A percentile compares a stretch with the other conserved stretches of the same genome.
Evolutionary conservation across 164 flowering plant genomes (phyloP).

Genomic region (Macadamia integrifolia): DNA sequence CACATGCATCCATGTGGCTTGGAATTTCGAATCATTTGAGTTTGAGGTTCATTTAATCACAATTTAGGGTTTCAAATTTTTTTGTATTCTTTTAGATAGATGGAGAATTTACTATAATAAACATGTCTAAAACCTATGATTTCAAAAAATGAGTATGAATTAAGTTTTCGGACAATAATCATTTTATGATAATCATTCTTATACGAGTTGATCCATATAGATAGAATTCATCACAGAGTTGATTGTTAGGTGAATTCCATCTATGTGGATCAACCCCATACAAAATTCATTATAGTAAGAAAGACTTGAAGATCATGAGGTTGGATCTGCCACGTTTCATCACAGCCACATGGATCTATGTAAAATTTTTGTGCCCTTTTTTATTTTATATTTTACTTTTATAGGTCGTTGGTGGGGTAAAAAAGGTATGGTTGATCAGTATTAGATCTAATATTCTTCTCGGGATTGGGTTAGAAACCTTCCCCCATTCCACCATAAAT

Average conservation of each 20-base stretch:
- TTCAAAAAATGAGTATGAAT: too few relatives aligned
- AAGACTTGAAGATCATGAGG: background rate
- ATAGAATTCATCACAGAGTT: too few relatives aligned
- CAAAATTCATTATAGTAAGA: too few relatives aligned
- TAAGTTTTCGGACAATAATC: too few relatives aligned
- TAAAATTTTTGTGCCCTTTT: background rate
- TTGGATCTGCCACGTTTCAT: constrained; percentile 15
- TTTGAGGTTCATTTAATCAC: constrained; percentile 5
- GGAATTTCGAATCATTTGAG: background rate
- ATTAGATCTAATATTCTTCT: constrained; percentile 15
- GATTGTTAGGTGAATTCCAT: too few relatives aligned
- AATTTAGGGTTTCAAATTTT: background rate
- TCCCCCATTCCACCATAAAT: constrained; percentile 11
- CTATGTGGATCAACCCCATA: too few relatives aligned
- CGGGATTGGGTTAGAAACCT: constrained; percentile 15
- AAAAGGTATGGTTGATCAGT: background rate
- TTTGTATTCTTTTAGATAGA: too few relatives aligned
- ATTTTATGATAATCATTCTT: too few relatives aligned
- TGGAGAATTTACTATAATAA: too few relatives aligned
- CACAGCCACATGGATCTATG: constrained; percentile 8
- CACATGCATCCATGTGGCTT: constrained; percentile 49
- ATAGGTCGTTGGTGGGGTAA: background rate
- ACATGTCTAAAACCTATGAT: too few relatives aligned
- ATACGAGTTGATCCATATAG: too few relatives aligned
- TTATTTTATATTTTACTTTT: background rate